Evolutionary conservation across 1,139 yeast genomes (phyloP).

Genomic region (Petasospora fabianii): DNA sequence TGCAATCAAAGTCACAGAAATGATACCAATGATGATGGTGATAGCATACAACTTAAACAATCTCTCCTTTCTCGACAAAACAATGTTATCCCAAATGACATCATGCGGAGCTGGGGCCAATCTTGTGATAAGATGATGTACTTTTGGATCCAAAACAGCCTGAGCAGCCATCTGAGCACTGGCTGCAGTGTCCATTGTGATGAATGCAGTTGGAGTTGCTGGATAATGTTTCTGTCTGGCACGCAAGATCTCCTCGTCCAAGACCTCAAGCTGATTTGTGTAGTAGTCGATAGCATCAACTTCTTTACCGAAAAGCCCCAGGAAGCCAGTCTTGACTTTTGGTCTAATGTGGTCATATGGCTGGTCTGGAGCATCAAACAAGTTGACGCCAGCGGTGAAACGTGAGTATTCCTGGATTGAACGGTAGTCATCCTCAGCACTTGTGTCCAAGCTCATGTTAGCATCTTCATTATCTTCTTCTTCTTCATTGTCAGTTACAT

Average conservation of each 20-base stretch:
- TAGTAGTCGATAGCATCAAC: constrained; percentile 65
- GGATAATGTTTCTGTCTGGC: constrained; percentile 63
- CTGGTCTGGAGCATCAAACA: constrained; percentile 15
- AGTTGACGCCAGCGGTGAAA: constrained; percentile 21
- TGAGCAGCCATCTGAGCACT: constrained; percentile 87
- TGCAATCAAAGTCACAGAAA: constrained; percentile 60
- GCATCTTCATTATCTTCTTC: constrained; percentile 21
- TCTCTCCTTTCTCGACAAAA: constrained; percentile 53
- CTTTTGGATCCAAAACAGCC: constrained; percentile 74
- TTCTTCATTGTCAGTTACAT: constrained; percentile 10
- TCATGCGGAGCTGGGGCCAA: constrained; percentile 83
- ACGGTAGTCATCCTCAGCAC: constrained; percentile 19
- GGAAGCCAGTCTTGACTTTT: constrained; percentile 43
- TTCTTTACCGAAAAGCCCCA: constrained; percentile 51
- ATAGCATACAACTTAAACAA: constrained; percentile 54
- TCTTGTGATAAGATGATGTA: constrained; percentile 62
- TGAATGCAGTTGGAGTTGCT: constrained; percentile 70
- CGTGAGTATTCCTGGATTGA: constrained; percentile 29
- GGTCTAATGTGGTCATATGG: constrained; percentile 47
- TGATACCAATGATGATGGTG: constrained; percentile 57
- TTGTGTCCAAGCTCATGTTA: constrained; percentile 12
- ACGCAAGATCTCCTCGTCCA: constrained; percentile 57
- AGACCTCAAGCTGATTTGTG: constrained; percentile 51
- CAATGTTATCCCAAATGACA: constrained; percentile 71
- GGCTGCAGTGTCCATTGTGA: constrained; percentile 81